Percentiles rank a stretch among this genome's conserved stretches.
These are phyloP conservation scores for Candida parachauliodes DNA, from an alignment of 805 yeast genomes.

Conservation along the genomic window DNA sequence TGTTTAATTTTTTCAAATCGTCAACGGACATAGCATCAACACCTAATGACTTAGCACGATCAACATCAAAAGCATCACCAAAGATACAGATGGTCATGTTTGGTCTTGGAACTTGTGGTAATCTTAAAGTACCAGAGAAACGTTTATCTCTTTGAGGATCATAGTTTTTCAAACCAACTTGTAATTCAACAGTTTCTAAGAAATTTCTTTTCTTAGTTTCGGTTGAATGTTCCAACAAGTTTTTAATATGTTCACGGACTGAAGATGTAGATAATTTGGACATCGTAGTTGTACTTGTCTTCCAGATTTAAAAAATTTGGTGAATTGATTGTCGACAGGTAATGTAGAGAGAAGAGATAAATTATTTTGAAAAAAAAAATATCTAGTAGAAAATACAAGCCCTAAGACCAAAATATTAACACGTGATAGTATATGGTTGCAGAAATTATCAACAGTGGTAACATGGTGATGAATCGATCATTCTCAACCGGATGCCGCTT, in stretches of 20 bases:
- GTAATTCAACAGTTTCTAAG: slow-evolving; percentile 99
- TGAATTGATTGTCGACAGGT: too few relatives aligned
- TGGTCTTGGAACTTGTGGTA: slow-evolving; percentile 99
- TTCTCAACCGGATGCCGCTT: not conserved
- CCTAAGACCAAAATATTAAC: not conserved
- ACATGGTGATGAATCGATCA: not conserved
- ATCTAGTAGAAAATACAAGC: not conserved
- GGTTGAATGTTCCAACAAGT: slow-evolving; percentile 82
- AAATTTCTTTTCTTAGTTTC: slow-evolving; percentile 99
- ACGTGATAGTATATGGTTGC: slow-evolving; percentile 4
- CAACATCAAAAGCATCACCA: slow-evolving; percentile 99
- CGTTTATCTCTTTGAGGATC: slow-evolving; percentile 99
- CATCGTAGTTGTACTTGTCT: too few relatives aligned
- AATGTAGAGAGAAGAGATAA: slow-evolving; percentile 25
- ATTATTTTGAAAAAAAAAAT: too few relatives aligned
- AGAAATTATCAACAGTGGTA: not conserved
- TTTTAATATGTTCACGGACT: slow-evolving; percentile 95
- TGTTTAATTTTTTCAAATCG: slow-evolving; percentile 99
- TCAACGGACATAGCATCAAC: slow-evolving; percentile 99
- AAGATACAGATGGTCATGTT: slow-evolving; percentile 99
- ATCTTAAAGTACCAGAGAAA: slow-evolving; percentile 99
- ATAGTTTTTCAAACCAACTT: slow-evolving; percentile 99
- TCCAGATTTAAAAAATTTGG: too few relatives aligned
- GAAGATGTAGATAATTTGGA: slow-evolving; percentile 88
- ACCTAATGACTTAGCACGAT: slow-evolving; percentile 99